A percentile compares a stretch with the other conserved stretches of the same genome.
Conservation (phyloP, 352 stramenopile species). For the Thalassiosira hispida region DNA sequence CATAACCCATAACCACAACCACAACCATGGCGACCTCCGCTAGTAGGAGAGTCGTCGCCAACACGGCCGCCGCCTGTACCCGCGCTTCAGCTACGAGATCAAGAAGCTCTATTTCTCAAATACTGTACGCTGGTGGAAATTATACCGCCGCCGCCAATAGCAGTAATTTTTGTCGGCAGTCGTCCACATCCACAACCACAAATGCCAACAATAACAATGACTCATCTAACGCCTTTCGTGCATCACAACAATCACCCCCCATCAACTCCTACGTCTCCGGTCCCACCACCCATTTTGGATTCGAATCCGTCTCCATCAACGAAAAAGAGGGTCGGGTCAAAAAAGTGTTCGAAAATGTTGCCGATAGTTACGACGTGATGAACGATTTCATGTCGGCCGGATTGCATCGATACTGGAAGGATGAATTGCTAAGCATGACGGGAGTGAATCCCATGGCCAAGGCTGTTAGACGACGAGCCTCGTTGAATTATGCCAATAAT, state of each 20-base stretch:
- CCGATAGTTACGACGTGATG: constrained; percentile 98
- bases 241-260: neutral
- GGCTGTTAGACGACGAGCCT: constrained; percentile 52
- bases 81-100: neutral
- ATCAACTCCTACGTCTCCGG: constrained; percentile 41
- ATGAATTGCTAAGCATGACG: constrained; percentile 88
- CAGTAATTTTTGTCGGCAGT: neutral
- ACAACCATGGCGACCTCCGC: neutral
- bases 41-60: neutral
- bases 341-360: constrained; percentile 97
- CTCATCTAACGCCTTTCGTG: neutral
- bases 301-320: constrained; percentile 62
- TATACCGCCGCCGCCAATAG: neutral
- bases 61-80: neutral
- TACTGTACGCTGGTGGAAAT: neutral
- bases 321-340: constrained; percentile 94
- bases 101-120: neutral
- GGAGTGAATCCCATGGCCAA: constrained; percentile 66
- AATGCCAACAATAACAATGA: neutral
- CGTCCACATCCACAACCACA: neutral
- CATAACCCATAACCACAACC: neutral
- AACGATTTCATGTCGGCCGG: constrained; percentile 99
- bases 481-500: constrained; percentile 22
- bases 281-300: constrained; percentile 80
- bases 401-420: constrained; percentile 93